Percentiles rank a stretch among this genome's conserved stretches.
phyloP scores from a whole-genome alignment of 73 alveolate species.

The Tetrahymena borealis region DNA sequence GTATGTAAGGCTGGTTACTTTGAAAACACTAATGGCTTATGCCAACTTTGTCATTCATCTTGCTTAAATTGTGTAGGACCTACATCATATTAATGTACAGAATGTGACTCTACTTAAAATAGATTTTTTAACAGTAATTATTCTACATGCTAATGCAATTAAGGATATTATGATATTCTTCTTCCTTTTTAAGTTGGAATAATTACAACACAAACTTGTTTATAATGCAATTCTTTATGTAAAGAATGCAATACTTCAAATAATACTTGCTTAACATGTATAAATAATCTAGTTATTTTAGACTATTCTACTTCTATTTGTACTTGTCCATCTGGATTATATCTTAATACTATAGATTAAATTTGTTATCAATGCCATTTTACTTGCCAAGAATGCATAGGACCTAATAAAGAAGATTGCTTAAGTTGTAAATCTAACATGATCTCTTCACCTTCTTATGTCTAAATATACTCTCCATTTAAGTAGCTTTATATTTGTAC shows the following conservation, averaged over 20 bases:
- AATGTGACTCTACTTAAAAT: background rate
- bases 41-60: background rate
- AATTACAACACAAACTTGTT: background rate
- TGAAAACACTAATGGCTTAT: background rate
- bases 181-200: background rate
- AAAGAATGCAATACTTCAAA: background rate
- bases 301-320: too few species aligned
- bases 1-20: background rate
- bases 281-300: background rate
- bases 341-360: too few species aligned
- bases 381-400: background rate
- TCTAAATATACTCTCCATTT: background rate
- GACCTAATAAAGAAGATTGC: background rate
- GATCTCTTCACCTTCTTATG: background rate
- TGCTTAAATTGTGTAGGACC: background rate
- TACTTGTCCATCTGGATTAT: too few species aligned
- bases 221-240: background rate
- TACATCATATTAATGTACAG: background rate
- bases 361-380: background rate
- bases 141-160: background rate
- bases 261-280: background rate
- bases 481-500: background rate
- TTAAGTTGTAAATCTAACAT: background rate
- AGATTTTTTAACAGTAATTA: background rate
- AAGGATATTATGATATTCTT: background rate